These are phyloP conservation scores for Mariannaea elegans DNA, from an alignment of 2,329 filamentous ascomycete species.

Conservation along the genomic window DNA sequence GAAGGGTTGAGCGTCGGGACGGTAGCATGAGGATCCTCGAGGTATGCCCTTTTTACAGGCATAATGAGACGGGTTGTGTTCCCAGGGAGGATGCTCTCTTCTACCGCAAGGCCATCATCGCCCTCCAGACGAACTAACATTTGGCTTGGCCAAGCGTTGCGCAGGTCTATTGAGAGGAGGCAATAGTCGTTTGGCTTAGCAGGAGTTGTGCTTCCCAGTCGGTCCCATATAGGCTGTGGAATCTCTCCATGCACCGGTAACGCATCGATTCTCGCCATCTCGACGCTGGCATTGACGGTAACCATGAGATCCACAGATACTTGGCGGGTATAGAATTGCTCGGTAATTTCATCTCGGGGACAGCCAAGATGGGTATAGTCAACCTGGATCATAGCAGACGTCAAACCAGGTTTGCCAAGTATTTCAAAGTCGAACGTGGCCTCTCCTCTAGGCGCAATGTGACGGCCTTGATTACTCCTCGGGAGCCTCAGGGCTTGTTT, in stretches of 20 bases:
- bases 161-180: slow-evolving; percentile 81
- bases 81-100: slow-evolving; percentile 69
- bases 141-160: slow-evolving; percentile 88
- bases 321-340: slow-evolving; percentile 85
- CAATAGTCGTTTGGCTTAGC: slow-evolving; percentile 72
- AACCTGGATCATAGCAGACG: slow-evolving; percentile 80
- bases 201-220: slow-evolving; percentile 46
- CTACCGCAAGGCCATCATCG: slow-evolving; percentile 57
- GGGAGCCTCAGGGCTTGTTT: slow-evolving; percentile 73
- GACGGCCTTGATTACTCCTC: slow-evolving; percentile 60
- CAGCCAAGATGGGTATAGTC: slow-evolving; percentile 87
- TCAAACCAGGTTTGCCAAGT: slow-evolving; percentile 85
- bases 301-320: slow-evolving; percentile 82
- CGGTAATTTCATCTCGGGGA: slow-evolving; percentile 71
- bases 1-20: slow-evolving; percentile 84
- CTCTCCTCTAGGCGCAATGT: slow-evolving; percentile 73
- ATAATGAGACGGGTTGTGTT: slow-evolving; percentile 79
- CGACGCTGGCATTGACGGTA: slow-evolving; percentile 91
- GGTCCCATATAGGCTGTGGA: slow-evolving; percentile 67
- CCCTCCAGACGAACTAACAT: slow-evolving; percentile 72
- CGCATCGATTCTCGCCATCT: slow-evolving; percentile 82
- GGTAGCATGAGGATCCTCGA: slow-evolving; percentile 78
- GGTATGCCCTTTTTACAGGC: slow-evolving; percentile 77
- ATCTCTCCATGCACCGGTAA: slow-evolving; percentile 76
- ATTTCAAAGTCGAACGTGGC: slow-evolving; percentile 85